These are phyloP conservation scores for Corymbia maculata DNA, from an alignment of 345 rosid genomes.

Conservation along the genomic window DNA sequence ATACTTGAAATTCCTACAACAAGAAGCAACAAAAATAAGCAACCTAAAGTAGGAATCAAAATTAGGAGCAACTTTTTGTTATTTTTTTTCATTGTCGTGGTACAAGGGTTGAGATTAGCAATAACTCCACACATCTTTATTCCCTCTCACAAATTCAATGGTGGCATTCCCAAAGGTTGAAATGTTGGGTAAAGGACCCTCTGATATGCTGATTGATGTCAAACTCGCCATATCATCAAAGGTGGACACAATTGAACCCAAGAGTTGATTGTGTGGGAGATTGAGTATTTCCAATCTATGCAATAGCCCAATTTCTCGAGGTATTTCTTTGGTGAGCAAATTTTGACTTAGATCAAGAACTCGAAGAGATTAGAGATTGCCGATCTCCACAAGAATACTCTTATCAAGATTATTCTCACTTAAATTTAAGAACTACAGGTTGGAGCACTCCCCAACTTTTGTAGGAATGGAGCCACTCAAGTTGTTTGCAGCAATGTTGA, in stretches of 20 bases:
- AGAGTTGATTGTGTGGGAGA: neutral
- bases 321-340: neutral
- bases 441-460: neutral
- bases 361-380: neutral
- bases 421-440: constrained; percentile 8
- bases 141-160: neutral
- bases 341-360: neutral
- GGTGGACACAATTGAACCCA: constrained; percentile 4
- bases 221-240: neutral
- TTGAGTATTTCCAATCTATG: neutral
- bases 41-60: neutral
- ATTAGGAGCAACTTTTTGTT: neutral
- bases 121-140: constrained; percentile 8
- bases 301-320: neutral
- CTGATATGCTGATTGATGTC: constrained; percentile 7
- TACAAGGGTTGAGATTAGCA: neutral
- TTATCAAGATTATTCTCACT: constrained; percentile 6
- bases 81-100: neutral
- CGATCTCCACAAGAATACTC: constrained; percentile 3
- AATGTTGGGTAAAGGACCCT: constrained; percentile 13
- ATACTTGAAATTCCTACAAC: neutral
- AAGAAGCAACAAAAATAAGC: neutral
- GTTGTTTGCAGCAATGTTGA: constrained; percentile 14
- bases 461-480: constrained; percentile 1
- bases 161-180: constrained; percentile 8